Evolutionary conservation across 176 grass and related monocot genomes (phyloP).

Genomic region (Aegilops sharonensis): DNA sequence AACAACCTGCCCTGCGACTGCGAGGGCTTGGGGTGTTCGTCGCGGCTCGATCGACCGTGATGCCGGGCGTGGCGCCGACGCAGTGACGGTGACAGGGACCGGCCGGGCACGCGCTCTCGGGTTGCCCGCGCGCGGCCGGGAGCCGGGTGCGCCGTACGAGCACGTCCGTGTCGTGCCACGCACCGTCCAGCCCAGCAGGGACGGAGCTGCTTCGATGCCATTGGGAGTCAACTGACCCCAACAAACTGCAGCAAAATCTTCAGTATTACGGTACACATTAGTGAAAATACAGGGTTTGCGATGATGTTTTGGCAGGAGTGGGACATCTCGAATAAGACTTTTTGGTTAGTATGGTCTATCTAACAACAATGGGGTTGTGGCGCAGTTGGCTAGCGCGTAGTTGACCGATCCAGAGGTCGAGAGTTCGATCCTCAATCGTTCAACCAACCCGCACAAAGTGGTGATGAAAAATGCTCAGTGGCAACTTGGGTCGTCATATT

Average conservation of each 20-base stretch:
- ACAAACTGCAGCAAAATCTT: no score
- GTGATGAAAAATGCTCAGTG: constrained; percentile 17
- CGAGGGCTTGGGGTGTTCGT: not conserved
- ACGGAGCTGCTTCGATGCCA: no score
- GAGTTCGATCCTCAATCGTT: constrained; percentile 92
- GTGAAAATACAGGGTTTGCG: no score
- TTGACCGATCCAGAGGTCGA: constrained; percentile 81
- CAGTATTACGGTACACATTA: no score
- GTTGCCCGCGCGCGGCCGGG: not conserved
- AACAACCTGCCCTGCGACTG: not conserved
- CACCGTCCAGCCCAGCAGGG: not conserved
- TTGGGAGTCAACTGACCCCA: no score
- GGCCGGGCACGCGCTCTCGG: not conserved
- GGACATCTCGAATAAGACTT: no score
- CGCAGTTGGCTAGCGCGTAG: constrained; percentile 87
- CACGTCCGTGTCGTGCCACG: not conserved
- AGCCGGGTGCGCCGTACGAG: no score
- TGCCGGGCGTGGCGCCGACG: not conserved
- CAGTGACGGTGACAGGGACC: not conserved
- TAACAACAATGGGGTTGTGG: constrained; percentile 42
- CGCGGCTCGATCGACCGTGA: not conserved
- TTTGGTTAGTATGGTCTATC: no score
- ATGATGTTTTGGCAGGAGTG: no score
- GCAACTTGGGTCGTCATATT: not conserved
- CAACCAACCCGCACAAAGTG: not conserved